Base-by-base conservation (phyloP, 2,329 filamentous ascomycete genomes). In the Ophiocordyceps sinensis region DNA sequence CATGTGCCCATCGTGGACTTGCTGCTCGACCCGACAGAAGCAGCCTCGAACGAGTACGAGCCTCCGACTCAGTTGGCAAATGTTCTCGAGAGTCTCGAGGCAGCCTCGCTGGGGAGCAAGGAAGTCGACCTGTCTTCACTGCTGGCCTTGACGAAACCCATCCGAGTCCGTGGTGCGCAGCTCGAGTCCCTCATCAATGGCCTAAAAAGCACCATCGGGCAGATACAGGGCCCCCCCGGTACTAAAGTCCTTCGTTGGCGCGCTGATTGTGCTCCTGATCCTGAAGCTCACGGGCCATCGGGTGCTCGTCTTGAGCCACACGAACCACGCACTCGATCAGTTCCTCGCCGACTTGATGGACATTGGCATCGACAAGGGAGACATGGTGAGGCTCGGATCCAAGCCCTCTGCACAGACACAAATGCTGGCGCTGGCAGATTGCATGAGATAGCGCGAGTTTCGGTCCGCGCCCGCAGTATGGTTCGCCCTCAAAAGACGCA, bases 161-260 rank as follows among this genome's bases (percentile, higher is more conserved):
- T 53, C 0, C 10, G 14, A 0, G 36, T 59, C 1, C 23, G 44
- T 4, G 50, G 45, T 5, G 57, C 78, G 0, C 81, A 86, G 48
- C 58, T 67, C 0, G 48, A 61, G 0, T 78, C 79, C 1, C 52
- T 86, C 1, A 45, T 74, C 3, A 55, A 66, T 14, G 73, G 74
- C 0, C 49, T 87, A 0, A 60, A 53, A 0, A 68, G 68, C 8
- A 56, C 59, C 1, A 55, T 85, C 0, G 75, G 73, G 38, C 54
- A 79, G 0, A 81, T 87, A 2, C 81, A 85, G 61, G 82, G 82
- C 0, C 83, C 83, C 1, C 83, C 82, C 48, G 81, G 79, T 0
- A 87, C 81, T 0, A 1, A 88, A 88, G 48, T 85, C 80, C 0
- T 84, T 84, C 45, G 70, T 85, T 3, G 83, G 83, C 0, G 75